A percentile compares a stretch with the other conserved stretches of the same genome.
Evolutionary conservation across 2,329 filamentous ascomycete species (phyloP).

Genomic region (Fusarium coicis): DNA sequence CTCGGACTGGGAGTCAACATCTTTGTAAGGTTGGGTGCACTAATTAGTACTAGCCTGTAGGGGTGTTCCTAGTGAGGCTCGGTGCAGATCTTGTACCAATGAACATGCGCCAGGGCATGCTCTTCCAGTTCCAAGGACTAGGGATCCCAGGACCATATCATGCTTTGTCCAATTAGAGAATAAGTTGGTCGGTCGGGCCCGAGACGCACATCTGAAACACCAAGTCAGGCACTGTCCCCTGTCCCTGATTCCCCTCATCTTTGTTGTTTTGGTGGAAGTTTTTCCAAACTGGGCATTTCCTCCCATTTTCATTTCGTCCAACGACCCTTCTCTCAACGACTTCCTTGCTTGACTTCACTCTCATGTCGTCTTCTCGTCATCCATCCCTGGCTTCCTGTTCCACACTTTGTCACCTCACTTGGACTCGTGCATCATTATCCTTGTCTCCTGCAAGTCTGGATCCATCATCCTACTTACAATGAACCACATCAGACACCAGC

Average conservation of each 20-base stretch:
- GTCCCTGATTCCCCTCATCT: conserved; percentile 20
- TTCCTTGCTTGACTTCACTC: not conserved
- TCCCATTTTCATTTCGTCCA: conserved; percentile 16
- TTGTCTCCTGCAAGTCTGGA: conserved; percentile 3
- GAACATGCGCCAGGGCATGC: not conserved
- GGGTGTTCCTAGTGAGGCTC: not conserved
- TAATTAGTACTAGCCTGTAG: not conserved
- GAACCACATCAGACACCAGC: conserved; percentile 19
- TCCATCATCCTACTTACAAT: not conserved
- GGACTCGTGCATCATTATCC: conserved; percentile 8
- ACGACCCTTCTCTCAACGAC: not conserved
- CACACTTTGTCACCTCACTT: conserved; percentile 17
- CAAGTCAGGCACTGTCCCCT: conserved; percentile 7
- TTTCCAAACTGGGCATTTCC: conserved; percentile 9
- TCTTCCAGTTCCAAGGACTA: conserved; percentile 29
- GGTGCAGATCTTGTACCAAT: conserved; percentile 19
- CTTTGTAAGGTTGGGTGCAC: not conserved
- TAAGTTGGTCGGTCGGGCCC: conserved; percentile 4
- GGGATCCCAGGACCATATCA: conserved; percentile 23
- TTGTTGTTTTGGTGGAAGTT: conserved; percentile 14
- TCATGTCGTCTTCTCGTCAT: not conserved
- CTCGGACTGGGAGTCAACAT: conserved; percentile 2
- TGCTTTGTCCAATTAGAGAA: conserved; percentile 19
- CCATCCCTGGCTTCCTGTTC: not conserved
- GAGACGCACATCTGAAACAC: conserved; percentile 37